Base-by-base conservation (phyloP, 2,329 filamentous ascomycete species). In the Pestalotiopsis fici region DNA sequence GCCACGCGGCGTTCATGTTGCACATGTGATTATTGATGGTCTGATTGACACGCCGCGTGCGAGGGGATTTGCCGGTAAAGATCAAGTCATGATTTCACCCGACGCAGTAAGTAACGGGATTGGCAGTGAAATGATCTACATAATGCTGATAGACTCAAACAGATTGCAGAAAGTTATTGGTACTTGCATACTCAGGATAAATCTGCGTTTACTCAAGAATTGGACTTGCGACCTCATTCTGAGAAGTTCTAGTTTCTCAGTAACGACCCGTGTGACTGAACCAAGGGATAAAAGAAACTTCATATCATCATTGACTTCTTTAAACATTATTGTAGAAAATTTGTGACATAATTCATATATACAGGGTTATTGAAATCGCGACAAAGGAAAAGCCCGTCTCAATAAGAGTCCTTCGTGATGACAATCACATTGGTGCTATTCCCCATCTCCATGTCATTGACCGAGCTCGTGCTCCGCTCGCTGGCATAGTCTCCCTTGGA, bases 131-230 rank as follows among this genome's bases (percentile, higher is more conserved):
- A 1, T 35, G n/a, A 12, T 47, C 15, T 47, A 13, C 4, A 12
- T 28, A 1, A 27, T n/a, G 28, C 39, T 15, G 31, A 21, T 21
- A 25, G 3, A n/a, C 6, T 25, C 15, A 35, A 47, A 23, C 15
- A 92, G 86, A 94, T 94, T 81, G 91, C 92, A 47, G 91, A 93
- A 74, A 85, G 88, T 18, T 94, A 94, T 75, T 94, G 91, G 91
- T 83, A 88, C 77, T 74, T 94, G 71, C 91, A 94, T 74, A 90
- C 88, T 0, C 91, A 94, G 80, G 90, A 90, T 11, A 85, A 86
- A 72, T 90, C 90, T 6, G 87, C 88, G 1, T 93, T 92, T 74
- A 92, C 91, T 0, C 91, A 90, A 77, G 91, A 93, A 80, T 79
- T 93, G 70, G 91, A 93, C 78, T 81, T 92, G 37, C 83, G 91